Base-by-base conservation (phyloP, 345 rosid genomes). In the Camelina sativa region DNA sequence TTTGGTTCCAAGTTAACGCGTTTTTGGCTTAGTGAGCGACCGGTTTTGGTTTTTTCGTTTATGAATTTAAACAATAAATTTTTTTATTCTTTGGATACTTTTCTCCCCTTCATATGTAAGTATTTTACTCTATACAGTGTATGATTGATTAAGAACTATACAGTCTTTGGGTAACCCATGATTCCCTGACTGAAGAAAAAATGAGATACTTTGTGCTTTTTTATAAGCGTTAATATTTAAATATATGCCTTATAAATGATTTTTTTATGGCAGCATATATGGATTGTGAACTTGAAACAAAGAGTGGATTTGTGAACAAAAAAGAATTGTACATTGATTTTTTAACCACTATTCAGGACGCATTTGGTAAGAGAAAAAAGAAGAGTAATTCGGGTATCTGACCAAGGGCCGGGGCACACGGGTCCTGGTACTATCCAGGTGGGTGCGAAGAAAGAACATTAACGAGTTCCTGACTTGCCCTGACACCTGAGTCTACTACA, bases 1-100 rank as follows among this genome's bases (percentile, higher is more conserved):
- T 37, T 48, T 51, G 67, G 67, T 58, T 6, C 67, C 71, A 67
- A 64, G 53, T 46, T 46, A 37, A 48, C 80, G 80, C 80, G 80
- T 56, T 70, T 76, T 64, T 38, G 8, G 28, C 47, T 57, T 35
- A n/a, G 12, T 7, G 38, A 65, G 16, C 41, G 59, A 74, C 65
- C 65, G 15, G 59, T 22, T 65, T 35, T 9, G 1, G 5, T 40
- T 56, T 23, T 25, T 28, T 40, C 7, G 35, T 12, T 51, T 11
- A 11, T 66, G 16, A 0, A 28, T 28, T 19, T 40, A 28, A 50
- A 51, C 46, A 20, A 30, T 32, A 60, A 11, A 11, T 7, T 4
- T 6, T 15, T 0, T n/a, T 13, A 34, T 9, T 22, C 20, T 23
- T 20, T 23, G 3, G 11, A 23, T 51, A 54, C 37, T n/a, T 8